Percentiles rank a stretch among this genome's conserved stretches.
phyloP scores from a whole-genome alignment of 2,329 filamentous ascomycete genomes.

The Xylaria sp. region DNA sequence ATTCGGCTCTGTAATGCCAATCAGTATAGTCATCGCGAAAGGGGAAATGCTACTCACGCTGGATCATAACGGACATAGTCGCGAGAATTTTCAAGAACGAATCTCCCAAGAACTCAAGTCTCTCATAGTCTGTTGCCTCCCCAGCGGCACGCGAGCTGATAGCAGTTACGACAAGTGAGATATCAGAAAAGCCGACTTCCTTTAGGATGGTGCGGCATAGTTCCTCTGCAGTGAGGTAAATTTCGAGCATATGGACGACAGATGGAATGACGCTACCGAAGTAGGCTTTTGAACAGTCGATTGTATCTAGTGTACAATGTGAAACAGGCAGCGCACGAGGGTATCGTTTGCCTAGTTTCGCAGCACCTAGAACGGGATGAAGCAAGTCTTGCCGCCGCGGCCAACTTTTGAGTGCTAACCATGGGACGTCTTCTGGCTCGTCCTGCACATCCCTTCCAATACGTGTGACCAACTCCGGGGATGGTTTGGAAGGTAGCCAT shows the following conservation, averaged over 20 bases:
- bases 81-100: slow-evolving; percentile 80
- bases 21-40: slow-evolving; percentile 31
- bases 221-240: slow-evolving; percentile 69
- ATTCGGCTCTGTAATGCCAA: slow-evolving; percentile 59
- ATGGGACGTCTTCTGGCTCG: slow-evolving; percentile 57
- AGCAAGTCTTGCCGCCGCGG: slow-evolving; percentile 69
- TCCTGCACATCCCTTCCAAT: slow-evolving; percentile 52
- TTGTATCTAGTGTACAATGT: slow-evolving; percentile 60
- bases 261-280: slow-evolving; percentile 75
- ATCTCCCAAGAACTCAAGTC: slow-evolving; percentile 89
- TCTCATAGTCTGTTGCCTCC: slow-evolving; percentile 77
- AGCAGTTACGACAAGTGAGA: slow-evolving; percentile 71
- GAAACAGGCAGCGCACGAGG: slow-evolving; percentile 57
- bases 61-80: slow-evolving; percentile 69
- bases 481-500: slow-evolving; percentile 58
- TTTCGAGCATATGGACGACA: slow-evolving; percentile 75
- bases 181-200: slow-evolving; percentile 62
- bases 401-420: slow-evolving; percentile 61
- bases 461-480: slow-evolving; percentile 52
- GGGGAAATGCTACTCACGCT: slow-evolving; percentile 53
- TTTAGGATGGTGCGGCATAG: slow-evolving; percentile 66
- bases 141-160: slow-evolving; percentile 72
- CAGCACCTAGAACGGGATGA: slow-evolving; percentile 50
- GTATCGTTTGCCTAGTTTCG: slow-evolving; percentile 54
- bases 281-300: slow-evolving; percentile 57